These are phyloP conservation scores for Solioccasus polychromus DNA, from an alignment of 768 basidiomycete species.

Conservation along the genomic window DNA sequence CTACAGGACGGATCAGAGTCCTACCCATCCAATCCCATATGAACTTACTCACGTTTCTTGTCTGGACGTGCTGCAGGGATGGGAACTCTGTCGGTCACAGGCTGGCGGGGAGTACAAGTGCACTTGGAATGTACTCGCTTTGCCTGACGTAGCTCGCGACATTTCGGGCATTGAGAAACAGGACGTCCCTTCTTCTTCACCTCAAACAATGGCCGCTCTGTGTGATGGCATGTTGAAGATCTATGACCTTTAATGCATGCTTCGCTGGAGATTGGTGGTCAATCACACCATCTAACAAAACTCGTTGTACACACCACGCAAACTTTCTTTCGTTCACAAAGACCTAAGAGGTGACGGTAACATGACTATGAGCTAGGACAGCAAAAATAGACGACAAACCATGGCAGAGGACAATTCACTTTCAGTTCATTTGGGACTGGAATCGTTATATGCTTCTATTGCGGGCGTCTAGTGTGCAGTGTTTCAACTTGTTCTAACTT, in stretches of 20 bases:
- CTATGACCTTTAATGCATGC: slow-evolving; percentile 95
- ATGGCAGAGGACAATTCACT: slow-evolving; percentile 10
- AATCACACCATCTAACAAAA: slow-evolving; percentile 6
- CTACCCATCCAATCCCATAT: background rate
- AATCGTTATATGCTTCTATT: no score
- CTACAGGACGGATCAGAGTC: slow-evolving; percentile 37
- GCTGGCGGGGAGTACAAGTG: slow-evolving; percentile 53
- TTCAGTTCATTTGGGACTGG: slow-evolving; percentile 1
- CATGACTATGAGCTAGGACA: background rate
- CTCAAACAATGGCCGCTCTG: slow-evolving; percentile 86
- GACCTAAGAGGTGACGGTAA: slow-evolving; percentile 40
- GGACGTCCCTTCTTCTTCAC: slow-evolving; percentile 93
- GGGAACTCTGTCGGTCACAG: slow-evolving; percentile 27
- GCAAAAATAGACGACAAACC: slow-evolving; percentile 14
- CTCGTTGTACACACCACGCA: slow-evolving; percentile 57
- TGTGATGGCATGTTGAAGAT: slow-evolving; percentile 84
- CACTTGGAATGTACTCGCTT: slow-evolving; percentile 83
- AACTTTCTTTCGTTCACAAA: slow-evolving; percentile 71
- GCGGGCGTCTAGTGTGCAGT: no score
- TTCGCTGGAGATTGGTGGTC: slow-evolving; percentile 48
- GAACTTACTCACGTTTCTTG: slow-evolving; percentile 29
- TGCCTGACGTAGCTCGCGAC: slow-evolving; percentile 77
- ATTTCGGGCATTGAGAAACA: slow-evolving; percentile 84
- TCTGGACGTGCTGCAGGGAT: slow-evolving; percentile 32
- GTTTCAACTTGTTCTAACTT: no score